phyloP scores from a whole-genome alignment of 225 moss, liverwort and hornwort genomes.

The Marchantia paleacea region DNA sequence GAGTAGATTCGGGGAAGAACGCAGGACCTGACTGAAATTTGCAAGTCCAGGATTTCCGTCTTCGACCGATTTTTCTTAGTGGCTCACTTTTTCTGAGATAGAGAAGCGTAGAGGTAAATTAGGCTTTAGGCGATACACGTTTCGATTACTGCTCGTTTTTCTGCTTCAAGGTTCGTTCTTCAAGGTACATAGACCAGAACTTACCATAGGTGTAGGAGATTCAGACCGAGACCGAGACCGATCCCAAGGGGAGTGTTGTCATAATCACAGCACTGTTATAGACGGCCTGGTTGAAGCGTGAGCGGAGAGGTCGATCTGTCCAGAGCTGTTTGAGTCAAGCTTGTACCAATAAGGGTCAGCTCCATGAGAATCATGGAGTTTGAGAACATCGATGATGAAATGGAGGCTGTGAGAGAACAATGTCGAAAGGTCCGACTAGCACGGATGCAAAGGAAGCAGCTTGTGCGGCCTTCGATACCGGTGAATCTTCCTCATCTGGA shows the following conservation, averaged over 20 bases:
- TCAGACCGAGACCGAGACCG: background rate
- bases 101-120: background rate
- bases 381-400: conserved; percentile 25
- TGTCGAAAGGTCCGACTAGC: conserved; percentile 25
- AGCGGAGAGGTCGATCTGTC: background rate
- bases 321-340: background rate
- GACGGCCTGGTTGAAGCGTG: background rate
- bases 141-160: background rate
- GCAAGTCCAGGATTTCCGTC: background rate
- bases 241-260: background rate
- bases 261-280: background rate
- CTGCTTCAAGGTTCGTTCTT: background rate
- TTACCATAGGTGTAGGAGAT: background rate
- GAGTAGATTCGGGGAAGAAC: background rate
- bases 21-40: background rate
- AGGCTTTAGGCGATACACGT: background rate
- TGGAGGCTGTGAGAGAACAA: conserved; percentile 23
- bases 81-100: background rate
- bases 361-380: conserved; percentile 10
- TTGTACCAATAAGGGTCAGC: background rate
- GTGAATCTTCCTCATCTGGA: conserved; percentile 11
- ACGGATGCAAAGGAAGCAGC: conserved; percentile 18
- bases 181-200: background rate
- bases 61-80: background rate
- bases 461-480: conserved; percentile 15